Evolutionary conservation across 768 basidiomycete genomes (phyloP).

Genomic region (Mycena belliarum): DNA sequence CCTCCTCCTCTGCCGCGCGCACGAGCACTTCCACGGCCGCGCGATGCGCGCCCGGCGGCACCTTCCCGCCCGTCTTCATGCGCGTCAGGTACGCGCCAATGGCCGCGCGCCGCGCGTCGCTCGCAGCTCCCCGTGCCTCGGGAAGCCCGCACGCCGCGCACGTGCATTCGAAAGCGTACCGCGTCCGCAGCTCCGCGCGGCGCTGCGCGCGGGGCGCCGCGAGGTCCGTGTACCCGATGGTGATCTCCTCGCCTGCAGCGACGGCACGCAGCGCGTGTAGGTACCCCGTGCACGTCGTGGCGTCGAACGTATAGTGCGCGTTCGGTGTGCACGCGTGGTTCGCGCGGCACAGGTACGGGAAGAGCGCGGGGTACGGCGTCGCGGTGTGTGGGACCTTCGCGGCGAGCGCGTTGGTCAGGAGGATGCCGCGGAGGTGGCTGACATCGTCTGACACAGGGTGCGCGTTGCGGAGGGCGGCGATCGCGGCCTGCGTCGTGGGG

Average conservation of each 20-base stretch:
- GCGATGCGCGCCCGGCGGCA: not conserved
- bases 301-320: constrained; percentile 14
- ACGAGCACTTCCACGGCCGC: constrained; percentile 6
- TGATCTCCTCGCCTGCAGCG: constrained; percentile 18
- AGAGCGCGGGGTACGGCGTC: constrained; percentile 6
- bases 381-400: not conserved
- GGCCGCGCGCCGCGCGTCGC: constrained; percentile 7
- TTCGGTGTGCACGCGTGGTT: constrained; percentile 21
- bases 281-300: constrained; percentile 4
- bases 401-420: constrained; percentile 17
- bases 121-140: not conserved
- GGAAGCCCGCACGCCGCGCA: constrained; percentile 10
- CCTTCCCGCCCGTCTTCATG: not conserved
- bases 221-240: constrained; percentile 15
- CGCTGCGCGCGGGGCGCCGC: not conserved
- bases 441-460: not conserved
- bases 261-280: constrained; percentile 10
- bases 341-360: constrained; percentile 12
- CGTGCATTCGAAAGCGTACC: constrained; percentile 10
- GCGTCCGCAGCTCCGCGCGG: not conserved
- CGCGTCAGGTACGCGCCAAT: constrained; percentile 6
- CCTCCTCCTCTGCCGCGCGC: constrained; percentile 11
- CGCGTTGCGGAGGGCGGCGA: constrained; percentile 13
- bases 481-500: constrained; percentile 3
- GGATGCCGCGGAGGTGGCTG: not conserved